These are phyloP conservation scores for Salix viminalis DNA, from an alignment of 345 rosid species.

Conservation along the genomic window DNA sequence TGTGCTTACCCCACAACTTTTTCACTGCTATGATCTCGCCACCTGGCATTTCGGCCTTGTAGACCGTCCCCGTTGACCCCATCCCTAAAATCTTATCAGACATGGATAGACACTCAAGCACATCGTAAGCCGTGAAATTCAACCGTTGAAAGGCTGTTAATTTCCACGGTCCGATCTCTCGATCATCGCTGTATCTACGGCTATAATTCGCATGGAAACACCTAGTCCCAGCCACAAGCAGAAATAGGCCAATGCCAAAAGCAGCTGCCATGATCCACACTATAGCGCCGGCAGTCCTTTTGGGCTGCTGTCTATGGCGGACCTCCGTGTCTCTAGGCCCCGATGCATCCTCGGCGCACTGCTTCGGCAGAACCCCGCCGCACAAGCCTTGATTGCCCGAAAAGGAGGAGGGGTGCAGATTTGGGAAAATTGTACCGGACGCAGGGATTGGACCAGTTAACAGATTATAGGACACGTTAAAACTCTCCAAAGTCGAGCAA, in stretches of 20 bases:
- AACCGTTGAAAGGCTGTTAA: conserved; percentile 85
- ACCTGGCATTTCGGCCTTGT: conserved; percentile 88
- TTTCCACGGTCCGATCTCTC: conserved; percentile 82
- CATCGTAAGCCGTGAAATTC: conserved; percentile 86
- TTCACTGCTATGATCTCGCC: conserved; percentile 96
- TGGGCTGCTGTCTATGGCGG: conserved; percentile 40
- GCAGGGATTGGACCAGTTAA: conserved; percentile 77
- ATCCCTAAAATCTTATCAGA: conserved; percentile 82
- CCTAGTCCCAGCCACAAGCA: conserved; percentile 66
- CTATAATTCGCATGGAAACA: conserved; percentile 61
- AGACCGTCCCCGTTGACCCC: conserved; percentile 94
- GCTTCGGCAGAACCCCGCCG: conserved; percentile 52
- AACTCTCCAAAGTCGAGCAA: conserved; percentile 67
- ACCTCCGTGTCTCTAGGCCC: conserved; percentile 33
- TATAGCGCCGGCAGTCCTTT: conserved; percentile 69
- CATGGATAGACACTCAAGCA: conserved; percentile 64
- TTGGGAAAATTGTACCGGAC: conserved; percentile 54
- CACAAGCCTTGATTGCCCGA: conserved; percentile 74
- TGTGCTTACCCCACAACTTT: conserved; percentile 86
- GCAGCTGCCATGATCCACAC: conserved; percentile 94
- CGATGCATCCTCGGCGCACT: conserved; percentile 40
- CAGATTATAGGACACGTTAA: conserved; percentile 73
- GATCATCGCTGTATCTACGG: conserved; percentile 32
- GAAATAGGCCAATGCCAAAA: conserved; percentile 67
- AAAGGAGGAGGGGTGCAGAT: conserved; percentile 75